Evolutionary conservation across 2,329 filamentous ascomycete genomes (phyloP).

Genomic region (Tolypocladium sp.): DNA sequence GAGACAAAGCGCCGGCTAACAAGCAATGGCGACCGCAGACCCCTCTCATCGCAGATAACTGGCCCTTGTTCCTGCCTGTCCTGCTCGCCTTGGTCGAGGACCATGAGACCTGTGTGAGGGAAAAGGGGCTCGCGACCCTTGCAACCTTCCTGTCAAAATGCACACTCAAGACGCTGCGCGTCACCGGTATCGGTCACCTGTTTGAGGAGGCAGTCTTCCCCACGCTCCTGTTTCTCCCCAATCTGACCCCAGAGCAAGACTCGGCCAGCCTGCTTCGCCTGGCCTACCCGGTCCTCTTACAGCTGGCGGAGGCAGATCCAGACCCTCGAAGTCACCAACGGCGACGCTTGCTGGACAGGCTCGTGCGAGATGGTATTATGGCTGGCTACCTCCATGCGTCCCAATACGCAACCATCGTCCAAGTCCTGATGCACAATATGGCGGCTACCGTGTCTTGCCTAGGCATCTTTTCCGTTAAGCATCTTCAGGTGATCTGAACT

Average conservation of each 20-base stretch:
- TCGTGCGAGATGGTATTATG: conserved; percentile 48
- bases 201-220: conserved; percentile 64
- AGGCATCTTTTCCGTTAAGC: conserved; percentile 54
- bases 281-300: conserved; percentile 58
- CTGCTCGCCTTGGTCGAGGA: conserved; percentile 64
- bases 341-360: conserved; percentile 38
- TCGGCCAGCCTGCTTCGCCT: conserved; percentile 53
- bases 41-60: conserved; percentile 30
- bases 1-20: neutral
- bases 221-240: conserved; percentile 67
- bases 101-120: conserved; percentile 39
- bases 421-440: conserved; percentile 44
- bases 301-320: conserved; percentile 33
- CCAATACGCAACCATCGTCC: conserved; percentile 47
- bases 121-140: conserved; percentile 46
- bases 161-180: conserved; percentile 41
- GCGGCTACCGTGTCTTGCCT: conserved; percentile 42
- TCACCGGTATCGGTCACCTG: conserved; percentile 57
- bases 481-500: conserved; percentile 46
- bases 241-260: conserved; percentile 64
- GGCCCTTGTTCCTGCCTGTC: conserved; percentile 61
- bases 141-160: conserved; percentile 44
- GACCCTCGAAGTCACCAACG: conserved; percentile 14
- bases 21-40: neutral
- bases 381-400: conserved; percentile 47